These are phyloP conservation scores for Bipolaris sorokiniana DNA, from an alignment of 2,329 filamentous ascomycete species.

Conservation along the genomic window DNA sequence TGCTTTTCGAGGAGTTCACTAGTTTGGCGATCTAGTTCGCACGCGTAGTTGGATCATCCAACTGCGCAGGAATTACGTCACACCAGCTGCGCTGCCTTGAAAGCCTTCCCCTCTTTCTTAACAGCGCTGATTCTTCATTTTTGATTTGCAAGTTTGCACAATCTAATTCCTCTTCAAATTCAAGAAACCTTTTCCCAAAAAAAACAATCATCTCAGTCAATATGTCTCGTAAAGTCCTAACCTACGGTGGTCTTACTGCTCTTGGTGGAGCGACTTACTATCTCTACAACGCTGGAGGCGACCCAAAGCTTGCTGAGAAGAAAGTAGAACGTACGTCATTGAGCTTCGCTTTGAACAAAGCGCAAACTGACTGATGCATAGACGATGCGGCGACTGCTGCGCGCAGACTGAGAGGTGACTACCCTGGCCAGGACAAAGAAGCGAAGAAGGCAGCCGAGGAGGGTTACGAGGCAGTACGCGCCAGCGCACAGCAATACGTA, in stretches of 20 bases:
- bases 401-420: constrained; percentile 68
- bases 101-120: constrained; percentile 31
- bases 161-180: constrained; percentile 8
- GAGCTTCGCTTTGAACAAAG: not conserved
- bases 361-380: constrained; percentile 49
- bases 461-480: constrained; percentile 48
- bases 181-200: constrained; percentile 1
- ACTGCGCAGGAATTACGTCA: constrained; percentile 40
- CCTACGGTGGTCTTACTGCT: constrained; percentile 47
- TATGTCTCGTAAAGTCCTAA: constrained; percentile 40
- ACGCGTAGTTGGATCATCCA: constrained; percentile 12
- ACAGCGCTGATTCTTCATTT: constrained; percentile 8
- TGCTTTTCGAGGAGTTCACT: constrained; percentile 10
- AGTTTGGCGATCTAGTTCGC: constrained; percentile 31
- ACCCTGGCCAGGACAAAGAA: constrained; percentile 68
- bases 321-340: constrained; percentile 75
- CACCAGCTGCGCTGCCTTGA: constrained; percentile 27
- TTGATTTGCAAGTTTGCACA: constrained; percentile 10
- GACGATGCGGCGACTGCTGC: constrained; percentile 77
- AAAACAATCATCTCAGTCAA: constrained; percentile 16
- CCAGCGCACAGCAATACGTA: constrained; percentile 54
- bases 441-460: constrained; percentile 69
- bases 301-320: constrained; percentile 82
- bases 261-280: constrained; percentile 79
- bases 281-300: constrained; percentile 84